Percentiles rank a stretch among this genome's conserved stretches.
These are phyloP conservation scores for Aureobasidium sp. DNA, from an alignment of 2,329 filamentous ascomycete species.

Conservation along the genomic window DNA sequence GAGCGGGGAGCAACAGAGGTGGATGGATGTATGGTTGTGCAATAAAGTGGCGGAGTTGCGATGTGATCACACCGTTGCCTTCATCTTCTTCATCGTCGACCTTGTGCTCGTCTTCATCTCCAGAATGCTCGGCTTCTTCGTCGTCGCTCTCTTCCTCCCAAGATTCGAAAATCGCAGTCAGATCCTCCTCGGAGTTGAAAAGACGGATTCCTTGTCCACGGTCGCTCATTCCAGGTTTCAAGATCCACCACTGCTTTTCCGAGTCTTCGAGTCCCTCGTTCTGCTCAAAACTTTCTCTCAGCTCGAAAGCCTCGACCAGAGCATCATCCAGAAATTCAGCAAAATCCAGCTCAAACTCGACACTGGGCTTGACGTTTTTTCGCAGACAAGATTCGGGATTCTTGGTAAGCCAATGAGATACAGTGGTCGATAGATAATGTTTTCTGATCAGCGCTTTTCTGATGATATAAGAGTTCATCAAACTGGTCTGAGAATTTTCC, in stretches of 20 bases:
- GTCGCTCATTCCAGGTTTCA: slow-evolving; percentile 97
- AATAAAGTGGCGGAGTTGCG: slow-evolving; percentile 90
- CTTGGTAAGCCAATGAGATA: slow-evolving; percentile 81
- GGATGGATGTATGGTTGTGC: slow-evolving; percentile 92
- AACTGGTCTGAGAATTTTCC: slow-evolving; percentile 51
- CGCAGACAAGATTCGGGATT: slow-evolving; percentile 64
- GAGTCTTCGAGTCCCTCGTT: slow-evolving; percentile 48
- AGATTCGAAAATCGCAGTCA: slow-evolving; percentile 81
- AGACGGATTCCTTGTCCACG: slow-evolving; percentile 86
- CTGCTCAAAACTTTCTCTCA: slow-evolving; percentile 66
- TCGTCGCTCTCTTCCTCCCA: slow-evolving; percentile 53
- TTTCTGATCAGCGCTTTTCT: slow-evolving; percentile 95
- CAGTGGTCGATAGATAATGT: slow-evolving; percentile 80
- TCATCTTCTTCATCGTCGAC: slow-evolving; percentile 33
- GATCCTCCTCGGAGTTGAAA: slow-evolving; percentile 75
- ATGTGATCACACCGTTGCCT: slow-evolving; percentile 62
- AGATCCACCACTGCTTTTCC: slow-evolving; percentile 67
- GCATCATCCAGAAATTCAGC: slow-evolving; percentile 95
- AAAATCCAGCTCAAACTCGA: slow-evolving; percentile 91
- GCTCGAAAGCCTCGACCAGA: slow-evolving; percentile 73
- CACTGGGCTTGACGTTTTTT: slow-evolving; percentile 66
- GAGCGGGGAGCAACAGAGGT: slow-evolving; percentile 58
- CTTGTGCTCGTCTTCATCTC: slow-evolving; percentile 23
- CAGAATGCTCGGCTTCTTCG: slow-evolving; percentile 30
- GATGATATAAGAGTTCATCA: slow-evolving; percentile 89